These are phyloP conservation scores for Porpolomopsis calyptriformis DNA, from an alignment of 768 basidiomycete species.

Conservation along the genomic window DNA sequence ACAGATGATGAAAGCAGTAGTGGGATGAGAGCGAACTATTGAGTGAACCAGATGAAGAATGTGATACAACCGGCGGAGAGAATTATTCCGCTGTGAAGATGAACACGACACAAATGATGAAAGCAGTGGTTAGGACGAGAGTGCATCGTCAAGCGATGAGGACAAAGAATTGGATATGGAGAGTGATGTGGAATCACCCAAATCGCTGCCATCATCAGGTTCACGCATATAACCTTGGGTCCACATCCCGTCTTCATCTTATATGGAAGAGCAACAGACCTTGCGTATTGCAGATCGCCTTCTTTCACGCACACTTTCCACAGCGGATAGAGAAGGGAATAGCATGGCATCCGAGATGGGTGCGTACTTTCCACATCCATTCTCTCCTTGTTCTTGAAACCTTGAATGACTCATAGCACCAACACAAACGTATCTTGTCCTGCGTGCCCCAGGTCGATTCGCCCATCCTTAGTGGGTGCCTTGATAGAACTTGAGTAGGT, in stretches of 20 bases:
- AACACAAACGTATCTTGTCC: conserved; percentile 35
- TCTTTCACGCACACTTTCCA: conserved; percentile 24
- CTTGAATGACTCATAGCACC: conserved; percentile 21
- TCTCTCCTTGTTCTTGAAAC: not conserved
- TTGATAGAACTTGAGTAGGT: conserved; percentile 29
- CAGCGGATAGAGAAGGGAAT: conserved; percentile 13
- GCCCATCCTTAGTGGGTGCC: conserved; percentile 37
- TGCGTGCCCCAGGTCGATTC: conserved; percentile 38
- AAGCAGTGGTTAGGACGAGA: too few species aligned
- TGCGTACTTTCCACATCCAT: conserved; percentile 9
- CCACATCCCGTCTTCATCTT: conserved; percentile 5
- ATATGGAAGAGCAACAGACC: conserved; percentile 19
- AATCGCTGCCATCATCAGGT: too few species aligned
- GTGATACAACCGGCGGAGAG: not conserved
- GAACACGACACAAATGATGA: conserved; percentile 1
- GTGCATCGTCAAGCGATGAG: too few species aligned
- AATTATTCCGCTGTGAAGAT: not conserved
- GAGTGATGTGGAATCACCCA: too few species aligned
- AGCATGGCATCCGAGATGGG: conserved; percentile 23
- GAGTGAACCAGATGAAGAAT: not conserved
- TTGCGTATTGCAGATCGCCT: conserved; percentile 24
- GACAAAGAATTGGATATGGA: too few species aligned
- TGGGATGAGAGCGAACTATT: not conserved
- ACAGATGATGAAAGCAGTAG: conserved; percentile 1
- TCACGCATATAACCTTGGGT: not conserved